These are phyloP conservation scores for Periconia sp. DNA, from an alignment of 2,329 filamentous ascomycete species.

Conservation along the genomic window DNA sequence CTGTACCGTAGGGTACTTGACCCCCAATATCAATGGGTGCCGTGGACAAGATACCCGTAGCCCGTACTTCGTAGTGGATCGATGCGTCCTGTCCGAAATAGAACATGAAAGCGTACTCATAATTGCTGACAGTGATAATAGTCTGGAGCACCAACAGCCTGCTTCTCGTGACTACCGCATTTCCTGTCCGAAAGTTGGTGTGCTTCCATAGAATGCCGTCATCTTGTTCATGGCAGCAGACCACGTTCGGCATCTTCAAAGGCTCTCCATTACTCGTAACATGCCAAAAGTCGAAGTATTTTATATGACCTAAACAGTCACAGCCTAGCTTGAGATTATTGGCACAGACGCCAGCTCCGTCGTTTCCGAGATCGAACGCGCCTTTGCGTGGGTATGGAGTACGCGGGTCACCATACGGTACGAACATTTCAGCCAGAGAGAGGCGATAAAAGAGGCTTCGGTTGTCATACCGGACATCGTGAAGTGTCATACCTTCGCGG, in stretches of 20 bases:
- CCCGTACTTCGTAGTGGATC: conserved; percentile 51
- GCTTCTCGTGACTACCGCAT: conserved; percentile 25
- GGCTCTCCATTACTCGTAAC: conserved; percentile 43
- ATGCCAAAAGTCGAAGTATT: conserved; percentile 51
- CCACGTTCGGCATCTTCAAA: conserved; percentile 47
- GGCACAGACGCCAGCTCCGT: conserved; percentile 50
- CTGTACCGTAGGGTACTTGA: conserved; percentile 46
- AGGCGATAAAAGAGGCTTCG: conserved; percentile 71
- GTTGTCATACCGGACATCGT: conserved; percentile 69
- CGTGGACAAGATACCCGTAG: conserved; percentile 52
- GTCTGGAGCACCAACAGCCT: conserved; percentile 32
- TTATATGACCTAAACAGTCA: conserved; percentile 53
- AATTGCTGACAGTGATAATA: conserved; percentile 35
- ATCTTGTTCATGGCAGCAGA: conserved; percentile 68
- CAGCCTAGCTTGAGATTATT: conserved; percentile 53
- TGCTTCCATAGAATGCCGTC: conserved; percentile 37
- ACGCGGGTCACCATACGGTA: conserved; percentile 70
- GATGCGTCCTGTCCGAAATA: conserved; percentile 50
- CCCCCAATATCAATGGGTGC: conserved; percentile 44
- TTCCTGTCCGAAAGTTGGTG: conserved; percentile 30
- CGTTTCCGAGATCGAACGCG: conserved; percentile 56
- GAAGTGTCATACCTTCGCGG: conserved; percentile 51
- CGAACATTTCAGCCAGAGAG: conserved; percentile 71
- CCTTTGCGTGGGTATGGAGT: conserved; percentile 71
- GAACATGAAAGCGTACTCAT: conserved; percentile 48